Evolutionary conservation across 371 early-diverging fungal species (phyloP).

Genomic region (Dentiscutata heterogama): DNA sequence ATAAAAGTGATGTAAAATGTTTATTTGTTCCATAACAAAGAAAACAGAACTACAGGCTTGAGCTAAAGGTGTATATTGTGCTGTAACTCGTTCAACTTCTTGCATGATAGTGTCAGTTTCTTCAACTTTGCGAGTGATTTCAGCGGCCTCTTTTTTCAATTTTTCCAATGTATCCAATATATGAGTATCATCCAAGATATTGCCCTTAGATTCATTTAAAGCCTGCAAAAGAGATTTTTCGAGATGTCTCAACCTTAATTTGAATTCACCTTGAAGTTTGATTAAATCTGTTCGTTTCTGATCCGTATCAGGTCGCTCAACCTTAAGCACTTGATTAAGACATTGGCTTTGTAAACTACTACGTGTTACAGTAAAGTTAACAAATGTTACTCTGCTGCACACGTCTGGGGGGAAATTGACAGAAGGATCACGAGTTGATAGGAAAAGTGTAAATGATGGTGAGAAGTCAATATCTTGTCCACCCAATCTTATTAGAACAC

Average conservation of each 20-base stretch:
- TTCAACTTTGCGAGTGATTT: slow-evolving; percentile 91
- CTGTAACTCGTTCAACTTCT: slow-evolving; percentile 94
- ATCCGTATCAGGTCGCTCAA: slow-evolving; percentile 96
- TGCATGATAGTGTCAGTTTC: slow-evolving; percentile 96
- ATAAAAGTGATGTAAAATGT: slow-evolving; percentile 92
- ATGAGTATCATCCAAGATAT: slow-evolving; percentile 96
- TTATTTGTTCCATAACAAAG: slow-evolving; percentile 96
- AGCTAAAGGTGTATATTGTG: slow-evolving; percentile 92
- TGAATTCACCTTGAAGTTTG: slow-evolving; percentile 97
- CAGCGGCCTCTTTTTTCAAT: slow-evolving; percentile 95
- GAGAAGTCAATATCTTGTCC: slow-evolving; percentile 98
- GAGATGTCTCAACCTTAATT: slow-evolving; percentile 89
- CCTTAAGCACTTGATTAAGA: slow-evolving; percentile 93
- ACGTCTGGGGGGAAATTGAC: slow-evolving; percentile 96
- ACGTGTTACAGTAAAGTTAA: slow-evolving; percentile 98
- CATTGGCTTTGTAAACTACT: slow-evolving; percentile 97
- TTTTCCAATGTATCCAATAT: slow-evolving; percentile 95
- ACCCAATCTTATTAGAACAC: slow-evolving; percentile 95
- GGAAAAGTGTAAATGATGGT: slow-evolving; percentile 94
- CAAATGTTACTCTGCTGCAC: slow-evolving; percentile 97
- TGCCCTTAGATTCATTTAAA: slow-evolving; percentile 94
- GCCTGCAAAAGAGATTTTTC: slow-evolving; percentile 95
- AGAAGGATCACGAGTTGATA: slow-evolving; percentile 94
- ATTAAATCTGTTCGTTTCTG: slow-evolving; percentile 91
- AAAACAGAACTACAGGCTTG: slow-evolving; percentile 93